Evolutionary conservation across 169 alveolate genomes (phyloP), one percentile per base, ranked within the genome.

Genomic region (Eimeria acervulina): DNA sequence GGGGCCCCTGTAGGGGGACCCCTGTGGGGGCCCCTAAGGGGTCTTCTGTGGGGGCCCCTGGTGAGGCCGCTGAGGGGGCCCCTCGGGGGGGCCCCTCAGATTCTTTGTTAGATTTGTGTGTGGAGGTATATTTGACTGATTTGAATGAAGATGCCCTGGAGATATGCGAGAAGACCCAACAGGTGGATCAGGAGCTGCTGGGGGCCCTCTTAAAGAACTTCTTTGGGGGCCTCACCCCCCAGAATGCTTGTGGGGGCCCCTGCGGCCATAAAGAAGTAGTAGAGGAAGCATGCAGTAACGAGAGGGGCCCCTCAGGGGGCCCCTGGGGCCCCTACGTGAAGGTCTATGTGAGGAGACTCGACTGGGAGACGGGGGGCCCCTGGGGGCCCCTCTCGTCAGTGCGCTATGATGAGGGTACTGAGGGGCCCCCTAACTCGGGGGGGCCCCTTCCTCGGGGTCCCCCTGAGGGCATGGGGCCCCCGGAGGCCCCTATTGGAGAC

Each of bases 281-380:
- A 59, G 68, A 59, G 68, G 68, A 59, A 21, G n/a, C 74, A 63
- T 0, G 38, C 44, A 4, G 2, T 19, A n/a, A 68, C 0, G 80
- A 6, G 8, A 23, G 59, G 59, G 51, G 87, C 59, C 59, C 55
- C 3, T 8, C 4, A 59, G 68, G 87, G 44, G 87, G 59, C 68
- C 68, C 68, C 68, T 15, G 44, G 80, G 80, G 80, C 38, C n/a
- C 87, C 59, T 36, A 19, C 12, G 87, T 76, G n/a, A 76, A 76
- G 33, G 59, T 40, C 28, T 76, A 36, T 76, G 87, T 76, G 21
- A 33, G 87, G 59, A 28, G 87, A 76, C 87, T 76, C 59, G 87
- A 76, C 17, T 76, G 87, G 87, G 38, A 13, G 59, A 36, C 38
- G 36, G 87, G 87, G 59, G 87, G 87, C 87, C 87, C 87, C 87